These are phyloP conservation scores for Pyricularia grisea DNA, from an alignment of 2,329 filamentous ascomycete genomes.

Conservation along the genomic window DNA sequence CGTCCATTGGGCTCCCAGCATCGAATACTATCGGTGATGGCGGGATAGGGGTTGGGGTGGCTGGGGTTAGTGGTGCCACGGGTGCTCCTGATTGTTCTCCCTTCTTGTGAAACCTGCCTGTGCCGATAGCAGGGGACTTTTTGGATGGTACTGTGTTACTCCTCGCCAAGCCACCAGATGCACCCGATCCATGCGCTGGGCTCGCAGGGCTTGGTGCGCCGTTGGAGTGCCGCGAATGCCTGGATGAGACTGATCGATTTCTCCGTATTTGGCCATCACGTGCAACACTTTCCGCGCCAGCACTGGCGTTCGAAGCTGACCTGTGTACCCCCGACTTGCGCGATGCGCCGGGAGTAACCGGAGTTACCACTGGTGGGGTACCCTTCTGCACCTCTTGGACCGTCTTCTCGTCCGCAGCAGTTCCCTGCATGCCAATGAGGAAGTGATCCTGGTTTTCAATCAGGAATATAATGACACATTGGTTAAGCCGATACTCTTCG, in stretches of 20 bases:
- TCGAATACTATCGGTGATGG: slow-evolving; percentile 5
- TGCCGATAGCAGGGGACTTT: slow-evolving; percentile 63
- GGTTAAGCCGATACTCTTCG: slow-evolving; percentile 85
- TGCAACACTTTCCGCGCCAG: slow-evolving; percentile 76
- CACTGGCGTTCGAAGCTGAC: slow-evolving; percentile 81
- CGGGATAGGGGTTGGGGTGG: slow-evolving; percentile 8
- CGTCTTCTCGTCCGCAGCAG: slow-evolving; percentile 83
- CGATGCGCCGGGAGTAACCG: slow-evolving; percentile 30
- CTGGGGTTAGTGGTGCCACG: slow-evolving; percentile 15
- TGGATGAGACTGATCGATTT: slow-evolving; percentile 90
- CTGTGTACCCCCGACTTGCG: slow-evolving; percentile 51
- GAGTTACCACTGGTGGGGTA: slow-evolving; percentile 43
- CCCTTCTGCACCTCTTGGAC: slow-evolving; percentile 59
- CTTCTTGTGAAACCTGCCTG: slow-evolving; percentile 51
- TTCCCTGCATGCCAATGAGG: slow-evolving; percentile 95
- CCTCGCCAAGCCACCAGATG: slow-evolving; percentile 45
- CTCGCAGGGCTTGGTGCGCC: slow-evolving; percentile 62
- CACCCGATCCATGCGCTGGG: slow-evolving; percentile 40
- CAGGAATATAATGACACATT: slow-evolving; percentile 93
- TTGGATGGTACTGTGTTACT: slow-evolving; percentile 95
- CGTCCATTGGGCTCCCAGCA: slow-evolving; percentile 4
- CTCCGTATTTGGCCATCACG: slow-evolving; percentile 72
- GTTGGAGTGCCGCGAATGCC: slow-evolving; percentile 67
- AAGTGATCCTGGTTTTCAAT: slow-evolving; percentile 99
- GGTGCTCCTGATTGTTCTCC: slow-evolving; percentile 18